phyloP scores from a whole-genome alignment of 306 rosid species.

The Gleditsia sinensis region DNA sequence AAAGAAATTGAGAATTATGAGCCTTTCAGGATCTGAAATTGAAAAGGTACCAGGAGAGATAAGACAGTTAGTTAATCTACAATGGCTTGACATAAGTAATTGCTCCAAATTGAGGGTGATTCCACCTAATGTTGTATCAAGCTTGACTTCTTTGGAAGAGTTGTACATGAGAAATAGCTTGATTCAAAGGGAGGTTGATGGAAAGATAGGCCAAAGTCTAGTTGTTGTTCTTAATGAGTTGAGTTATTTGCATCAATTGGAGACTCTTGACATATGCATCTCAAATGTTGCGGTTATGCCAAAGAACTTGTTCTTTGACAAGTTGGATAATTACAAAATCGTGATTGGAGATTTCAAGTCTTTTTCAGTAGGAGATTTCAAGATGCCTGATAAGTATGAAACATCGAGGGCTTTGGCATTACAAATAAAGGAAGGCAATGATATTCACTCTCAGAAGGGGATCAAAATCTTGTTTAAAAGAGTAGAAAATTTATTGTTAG shows the following conservation, averaged over 20 bases:
- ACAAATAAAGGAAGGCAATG: background rate
- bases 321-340: background rate
- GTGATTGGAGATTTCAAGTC: background rate
- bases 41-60: background rate
- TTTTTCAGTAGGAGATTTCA: background rate
- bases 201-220: background rate
- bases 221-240: background rate
- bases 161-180: background rate
- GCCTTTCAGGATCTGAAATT: background rate
- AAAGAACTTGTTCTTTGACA: background rate
- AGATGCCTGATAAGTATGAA: background rate
- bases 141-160: background rate
- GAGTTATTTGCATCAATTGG: background rate
- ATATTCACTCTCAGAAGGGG: background rate
- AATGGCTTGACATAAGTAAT: background rate
- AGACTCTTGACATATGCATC: background rate
- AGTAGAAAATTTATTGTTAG: background rate
- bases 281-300: background rate
- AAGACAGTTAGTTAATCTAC: too few species aligned
- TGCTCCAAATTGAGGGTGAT: background rate
- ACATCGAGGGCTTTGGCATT: background rate
- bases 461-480: background rate
- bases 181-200: background rate
- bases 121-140: background rate
- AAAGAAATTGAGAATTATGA: background rate